Evolutionary conservation across 768 basidiomycete genomes (phyloP).

Genomic region (Pulveroboletus frians): DNA sequence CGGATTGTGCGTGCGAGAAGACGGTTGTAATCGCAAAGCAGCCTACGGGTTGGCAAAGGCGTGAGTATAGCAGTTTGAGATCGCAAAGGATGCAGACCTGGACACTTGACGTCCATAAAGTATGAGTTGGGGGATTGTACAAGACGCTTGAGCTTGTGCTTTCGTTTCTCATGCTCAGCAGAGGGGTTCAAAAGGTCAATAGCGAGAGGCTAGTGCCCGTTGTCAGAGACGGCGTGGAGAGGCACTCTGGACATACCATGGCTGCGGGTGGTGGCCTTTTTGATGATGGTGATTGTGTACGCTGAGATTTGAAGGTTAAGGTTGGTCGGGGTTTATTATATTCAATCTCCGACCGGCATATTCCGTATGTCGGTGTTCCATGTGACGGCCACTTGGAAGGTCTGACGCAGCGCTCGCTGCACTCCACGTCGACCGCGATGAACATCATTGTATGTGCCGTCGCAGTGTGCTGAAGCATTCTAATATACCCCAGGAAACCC

Average conservation of each 20-base stretch:
- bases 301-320: constrained; percentile 19
- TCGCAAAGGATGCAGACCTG: constrained; percentile 54
- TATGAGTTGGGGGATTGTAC: constrained; percentile 98
- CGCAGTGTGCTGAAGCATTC: background rate
- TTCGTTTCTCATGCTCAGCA: constrained; percentile 74
- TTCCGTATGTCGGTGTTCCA: constrained; percentile 3
- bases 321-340: constrained; percentile 16
- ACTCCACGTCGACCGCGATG: constrained; percentile 41
- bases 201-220: constrained; percentile 77
- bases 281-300: constrained; percentile 24
- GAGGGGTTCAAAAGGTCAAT: constrained; percentile 97
- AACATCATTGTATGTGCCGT: constrained; percentile 60
- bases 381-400: too few species aligned
- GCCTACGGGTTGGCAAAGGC: constrained; percentile 40
- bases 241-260: constrained; percentile 14
- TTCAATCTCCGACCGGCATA: constrained; percentile 17
- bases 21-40: constrained; percentile 96
- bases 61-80: background rate
- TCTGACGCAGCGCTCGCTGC: constrained; percentile 10
- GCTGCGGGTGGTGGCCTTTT: constrained; percentile 7
- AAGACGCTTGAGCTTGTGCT: constrained; percentile 99
- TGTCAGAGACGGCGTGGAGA: constrained; percentile 3
- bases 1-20: constrained; percentile 99
- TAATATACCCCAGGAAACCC: constrained; percentile 66
- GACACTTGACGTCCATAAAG: constrained; percentile 99